Conservation (phyloP, 257 asterid species). For the Petunia axillaris region DNA sequence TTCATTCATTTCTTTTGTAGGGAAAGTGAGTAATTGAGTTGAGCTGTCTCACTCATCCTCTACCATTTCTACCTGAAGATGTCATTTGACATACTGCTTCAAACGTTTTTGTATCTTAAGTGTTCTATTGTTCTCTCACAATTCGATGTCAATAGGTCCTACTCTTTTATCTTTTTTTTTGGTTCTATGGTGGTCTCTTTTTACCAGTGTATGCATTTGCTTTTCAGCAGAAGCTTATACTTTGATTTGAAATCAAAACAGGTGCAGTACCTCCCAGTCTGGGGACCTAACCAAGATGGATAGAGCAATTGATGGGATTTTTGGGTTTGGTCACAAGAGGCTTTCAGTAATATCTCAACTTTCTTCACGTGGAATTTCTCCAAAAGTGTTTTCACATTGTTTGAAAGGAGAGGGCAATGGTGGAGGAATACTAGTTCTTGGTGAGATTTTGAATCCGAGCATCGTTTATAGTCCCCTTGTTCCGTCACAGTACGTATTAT, state of each 20-base stretch:
- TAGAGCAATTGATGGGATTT: constrained; percentile 84
- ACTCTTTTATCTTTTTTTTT: not conserved
- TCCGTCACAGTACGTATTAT: constrained; percentile 76
- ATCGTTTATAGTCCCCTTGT: constrained; percentile 84
- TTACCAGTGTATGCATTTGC: constrained; percentile 3
- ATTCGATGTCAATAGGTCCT: not conserved
- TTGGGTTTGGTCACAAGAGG: constrained; percentile 73
- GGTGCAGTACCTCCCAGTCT: constrained; percentile 75
- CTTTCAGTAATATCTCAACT: constrained; percentile 77
- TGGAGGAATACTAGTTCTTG: constrained; percentile 85
- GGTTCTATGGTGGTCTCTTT: not conserved
- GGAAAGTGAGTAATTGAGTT: not conserved
- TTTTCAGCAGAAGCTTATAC: not conserved
- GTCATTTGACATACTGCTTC: not conserved
- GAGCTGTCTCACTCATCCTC: constrained; percentile 3
- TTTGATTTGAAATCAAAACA: constrained; percentile 40
- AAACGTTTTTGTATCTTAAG: not conserved
- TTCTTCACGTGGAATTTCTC: constrained; percentile 68
- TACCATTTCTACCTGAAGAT: constrained; percentile 16
- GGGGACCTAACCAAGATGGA: constrained; percentile 76
- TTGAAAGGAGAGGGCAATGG: constrained; percentile 83
- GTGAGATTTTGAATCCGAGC: constrained; percentile 81
- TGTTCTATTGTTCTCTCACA: not conserved
- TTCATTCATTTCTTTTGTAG: constrained; percentile 1
- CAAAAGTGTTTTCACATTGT: constrained; percentile 80